Evolutionary conservation across 202 grass and related monocot genomes (phyloP), one percentile per base, ranked within the genome.

Genomic region (Thinopyrum obtusiflorum): DNA sequence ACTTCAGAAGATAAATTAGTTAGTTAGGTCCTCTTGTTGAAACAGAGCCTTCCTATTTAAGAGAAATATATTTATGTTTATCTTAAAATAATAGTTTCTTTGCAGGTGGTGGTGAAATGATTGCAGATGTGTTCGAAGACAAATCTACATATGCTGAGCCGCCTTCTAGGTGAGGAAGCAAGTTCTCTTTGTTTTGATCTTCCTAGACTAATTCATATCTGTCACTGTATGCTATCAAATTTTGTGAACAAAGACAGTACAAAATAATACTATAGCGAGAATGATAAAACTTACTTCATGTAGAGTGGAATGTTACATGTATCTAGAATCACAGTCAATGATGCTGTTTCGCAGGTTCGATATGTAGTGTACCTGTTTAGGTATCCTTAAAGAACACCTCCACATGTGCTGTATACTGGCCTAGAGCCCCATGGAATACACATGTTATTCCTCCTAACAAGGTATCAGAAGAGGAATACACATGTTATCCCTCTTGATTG

Each of bases 101-200:
- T 83, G 47, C 75, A 98, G 96, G 93, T 71, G 96, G 96, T 39
- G 96, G 96, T 70, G 96, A 95, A 93, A 98, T 95, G 96, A 98
- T 98, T 85, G 87, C 82, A 28, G 93, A 94, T 57, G 93, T 98
- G 51, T 89, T 98, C 77, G 37, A 89, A 73, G 95, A 95, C 35
- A 89, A 91, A 81, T 95, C 96, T 6, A 95, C 96, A 66, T 98
- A 95, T 73, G 95, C 96, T 11, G 91, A 98, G 67, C 96, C 96
- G 62, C 96, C 96, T 80, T 94, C 96, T 81, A 95, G 93, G 96
- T 98, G 60, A 86, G 33, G 57, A 82, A 78, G 72, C 37, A 20
- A 68, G 9, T 77, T 73, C 47, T 74, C 1, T 11, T 67, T 57
- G 9, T 57, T 42, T 85, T 61, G 51, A 64, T 82, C 25, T 29